Evolutionary conservation across 345 rosid species (phyloP).

Genomic region (Rhizophora mangle): DNA sequence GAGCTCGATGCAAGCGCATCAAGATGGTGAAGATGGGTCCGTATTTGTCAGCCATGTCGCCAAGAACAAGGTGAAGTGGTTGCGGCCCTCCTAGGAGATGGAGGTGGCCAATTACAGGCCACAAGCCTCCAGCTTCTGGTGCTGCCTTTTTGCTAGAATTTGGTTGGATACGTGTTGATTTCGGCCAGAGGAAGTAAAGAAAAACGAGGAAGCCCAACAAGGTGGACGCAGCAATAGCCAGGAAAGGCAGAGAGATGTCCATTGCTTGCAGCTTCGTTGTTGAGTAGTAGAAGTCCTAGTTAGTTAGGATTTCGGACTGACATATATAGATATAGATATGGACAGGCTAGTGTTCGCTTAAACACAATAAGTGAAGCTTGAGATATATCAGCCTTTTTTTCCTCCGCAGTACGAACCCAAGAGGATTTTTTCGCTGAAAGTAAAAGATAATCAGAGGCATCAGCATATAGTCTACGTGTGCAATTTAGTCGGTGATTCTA

Average conservation of each 20-base stretch:
- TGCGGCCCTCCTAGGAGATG: constrained; percentile 23
- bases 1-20: constrained; percentile 20
- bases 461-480: too few relatives aligned
- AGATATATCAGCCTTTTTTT: too few relatives aligned
- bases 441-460: too few relatives aligned
- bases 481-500: too few relatives aligned
- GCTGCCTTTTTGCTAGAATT: background rate
- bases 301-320: too few relatives aligned
- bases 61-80: constrained; percentile 13
- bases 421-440: too few relatives aligned
- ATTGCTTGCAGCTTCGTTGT: background rate
- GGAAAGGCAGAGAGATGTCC: background rate
- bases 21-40: constrained; percentile 29
- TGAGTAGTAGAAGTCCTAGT: too few relatives aligned
- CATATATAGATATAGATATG: too few relatives aligned
- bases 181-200: background rate
- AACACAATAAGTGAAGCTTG: too few relatives aligned
- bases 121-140: constrained; percentile 20
- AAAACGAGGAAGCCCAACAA: background rate
- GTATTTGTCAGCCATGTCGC: constrained; percentile 25
- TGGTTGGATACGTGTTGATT: background rate
- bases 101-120: constrained; percentile 36
- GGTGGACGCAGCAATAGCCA: background rate
- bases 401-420: too few relatives aligned
- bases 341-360: too few relatives aligned